Evolutionary conservation across 2,329 filamentous ascomycete genomes (phyloP), one percentile per base, ranked within the genome.

Genomic region (Fusarium equiseti): DNA sequence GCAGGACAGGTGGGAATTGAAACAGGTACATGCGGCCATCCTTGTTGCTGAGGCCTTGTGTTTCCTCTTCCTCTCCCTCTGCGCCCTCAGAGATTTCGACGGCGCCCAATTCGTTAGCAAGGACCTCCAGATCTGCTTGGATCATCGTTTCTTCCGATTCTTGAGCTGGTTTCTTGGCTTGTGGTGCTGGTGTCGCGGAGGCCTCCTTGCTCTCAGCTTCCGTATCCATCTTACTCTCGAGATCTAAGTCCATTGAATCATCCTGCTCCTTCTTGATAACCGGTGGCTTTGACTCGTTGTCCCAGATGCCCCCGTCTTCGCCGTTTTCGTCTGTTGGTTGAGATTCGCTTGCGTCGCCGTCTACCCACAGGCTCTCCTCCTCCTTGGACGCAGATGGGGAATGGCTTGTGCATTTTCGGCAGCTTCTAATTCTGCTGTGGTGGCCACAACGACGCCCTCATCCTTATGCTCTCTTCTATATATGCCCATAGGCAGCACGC

Each of bases 1-100:
- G 88, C 13, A 91, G 82, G 6, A 90, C 80, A 8, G 88, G 88
- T 43, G 89, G 89, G 70, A 91, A 87, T 72, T 91, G 89, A 79
- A 91, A 91, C 52, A 91, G 82, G 67, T 90, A 90, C 55, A 90
- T 77, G 40, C 87, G 84, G 24, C 89, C 88, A 48, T 89, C 87
- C 68, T 82, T 82, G 77, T 81, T 78, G 49, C 77, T 69, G 3
- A 77, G 76, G 10, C 68, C 77, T 45, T 77, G 75, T 18, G 65
- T 68, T 59, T 75, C 76, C 22, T 9, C 50, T 20, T 53, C 50
- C 32, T 53, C 50, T 22, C 70, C 62, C 16, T 76, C 75, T 52
- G 76, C 75, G 15, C 51, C 44, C 12, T 65, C 62, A 8, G 77
- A 73, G 15, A 81, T 74, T 20, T 78, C 76, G 45, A 79, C 71